These are phyloP conservation scores for Colletotrichum brevisporum DNA, from an alignment of 2,329 filamentous ascomycete species.

Conservation along the genomic window DNA sequence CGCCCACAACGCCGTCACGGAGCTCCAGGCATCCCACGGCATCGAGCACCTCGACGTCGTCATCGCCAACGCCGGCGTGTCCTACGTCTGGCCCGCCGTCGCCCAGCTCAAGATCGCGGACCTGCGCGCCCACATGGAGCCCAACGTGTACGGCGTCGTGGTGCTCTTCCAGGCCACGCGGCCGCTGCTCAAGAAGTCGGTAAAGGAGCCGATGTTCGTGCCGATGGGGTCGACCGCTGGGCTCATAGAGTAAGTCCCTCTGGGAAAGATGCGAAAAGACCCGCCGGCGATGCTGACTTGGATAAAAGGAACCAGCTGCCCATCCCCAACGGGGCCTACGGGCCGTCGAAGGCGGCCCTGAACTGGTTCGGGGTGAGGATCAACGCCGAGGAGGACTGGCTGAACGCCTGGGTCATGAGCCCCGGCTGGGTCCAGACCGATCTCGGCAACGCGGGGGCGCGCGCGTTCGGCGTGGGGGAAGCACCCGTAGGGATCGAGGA, in stretches of 20 bases:
- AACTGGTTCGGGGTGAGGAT: slow-evolving; percentile 25
- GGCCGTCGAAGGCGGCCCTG: slow-evolving; percentile 19
- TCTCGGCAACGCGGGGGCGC: slow-evolving; percentile 21
- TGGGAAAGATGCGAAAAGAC: too few relatives aligned
- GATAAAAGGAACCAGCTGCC: slow-evolving; percentile 7
- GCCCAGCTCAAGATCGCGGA: slow-evolving; percentile 52
- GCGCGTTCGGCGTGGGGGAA: slow-evolving; percentile 12
- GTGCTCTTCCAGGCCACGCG: slow-evolving; percentile 44
- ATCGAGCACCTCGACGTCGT: slow-evolving; percentile 63
- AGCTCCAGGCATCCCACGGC: slow-evolving; percentile 47
- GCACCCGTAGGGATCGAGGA: slow-evolving; percentile 17
- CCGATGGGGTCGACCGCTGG: slow-evolving; percentile 9
- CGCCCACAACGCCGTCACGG: slow-evolving; percentile 49
- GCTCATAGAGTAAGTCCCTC: not conserved
- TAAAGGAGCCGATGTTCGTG: slow-evolving; percentile 1
- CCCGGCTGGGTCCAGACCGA: slow-evolving; percentile 28
- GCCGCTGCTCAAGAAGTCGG: slow-evolving; percentile 45
- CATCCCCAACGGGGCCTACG: slow-evolving; percentile 21
- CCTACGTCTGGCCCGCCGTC: slow-evolving; percentile 49
- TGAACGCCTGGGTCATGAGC: slow-evolving; percentile 11
- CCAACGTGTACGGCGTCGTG: slow-evolving; percentile 51
- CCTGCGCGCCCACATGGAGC: slow-evolving; percentile 53
- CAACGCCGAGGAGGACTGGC: slow-evolving; percentile 30
- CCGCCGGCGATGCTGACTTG: not conserved
- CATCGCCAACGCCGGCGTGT: slow-evolving; percentile 66